Base-by-base conservation (phyloP, 2,329 filamentous ascomycete genomes). In the Domatiomyces catenatus region DNA sequence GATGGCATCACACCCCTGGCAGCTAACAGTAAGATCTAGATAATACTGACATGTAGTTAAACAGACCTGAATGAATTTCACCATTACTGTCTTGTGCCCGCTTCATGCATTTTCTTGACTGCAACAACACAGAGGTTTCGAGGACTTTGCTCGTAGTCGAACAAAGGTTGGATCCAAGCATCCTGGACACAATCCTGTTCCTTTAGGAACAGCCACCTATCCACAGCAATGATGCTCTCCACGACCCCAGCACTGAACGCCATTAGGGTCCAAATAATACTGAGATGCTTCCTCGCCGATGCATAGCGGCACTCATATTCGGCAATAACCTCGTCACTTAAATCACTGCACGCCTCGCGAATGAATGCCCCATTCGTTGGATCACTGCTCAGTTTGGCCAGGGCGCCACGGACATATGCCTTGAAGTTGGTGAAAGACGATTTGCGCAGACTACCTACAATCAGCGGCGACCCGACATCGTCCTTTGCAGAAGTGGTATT, bases 101-200 rank as follows among this genome's bases (percentile, higher is more conserved):
- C 47, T 28, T 47, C 36, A 26, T 48, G 44, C 42, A n/a, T 44
- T 48, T 75, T 79, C 70, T 94, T 95, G 47, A 96, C 75, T 0
- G 90, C 92, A 26, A 96, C 89, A 3, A 98, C 84, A 1, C 94
- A 90, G 61, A 96, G 66, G 67, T 98, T 96, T 55, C 92, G 75
- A 46, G 92, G 92, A 64, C 88, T 94, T 63, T 84, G 69, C 39
- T 69, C 71, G 66, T 94, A 95, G 58, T 94, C 87, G 69, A 96
- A 96, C 3, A 95, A 88, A 0, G 84, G 75, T 70, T 96, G 87
- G 4, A 94, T 89, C 92, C 92, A 98, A 53, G 81, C 84, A 56
- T 84, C 76, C 56, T 76, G 70, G 44, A 88, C 81, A 5, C 82
- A 69, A 43, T 83, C 76, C 47, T 94, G 85, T 69, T 98, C 90